Evolutionary conservation across 2,329 filamentous ascomycete species (phyloP).

Genomic region (Talaromyces sp.): DNA sequence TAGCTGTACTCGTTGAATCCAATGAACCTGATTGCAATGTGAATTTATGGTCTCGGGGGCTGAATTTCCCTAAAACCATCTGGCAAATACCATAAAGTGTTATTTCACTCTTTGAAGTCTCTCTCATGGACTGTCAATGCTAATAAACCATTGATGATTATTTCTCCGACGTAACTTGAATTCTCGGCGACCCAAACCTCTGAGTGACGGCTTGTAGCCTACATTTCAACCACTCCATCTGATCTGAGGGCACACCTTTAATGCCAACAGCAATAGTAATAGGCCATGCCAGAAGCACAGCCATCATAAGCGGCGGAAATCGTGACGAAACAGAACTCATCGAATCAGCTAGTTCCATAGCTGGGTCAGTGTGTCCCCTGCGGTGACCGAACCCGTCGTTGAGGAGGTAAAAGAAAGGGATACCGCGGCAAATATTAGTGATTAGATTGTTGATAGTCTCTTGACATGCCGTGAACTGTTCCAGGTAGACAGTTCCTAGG

Average conservation of each 20-base stretch:
- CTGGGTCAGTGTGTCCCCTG: not conserved
- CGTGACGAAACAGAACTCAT: not conserved
- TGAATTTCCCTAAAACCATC: not conserved
- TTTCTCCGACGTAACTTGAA: not conserved
- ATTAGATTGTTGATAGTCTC: not conserved
- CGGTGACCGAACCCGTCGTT: not conserved
- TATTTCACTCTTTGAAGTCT: not conserved
- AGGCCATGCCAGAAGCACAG: conserved; percentile 21
- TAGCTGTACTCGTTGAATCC: not conserved
- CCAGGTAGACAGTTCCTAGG: not conserved
- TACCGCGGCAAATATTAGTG: conserved; percentile 7
- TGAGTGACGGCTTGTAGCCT: not conserved
- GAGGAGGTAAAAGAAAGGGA: conserved; percentile 3
- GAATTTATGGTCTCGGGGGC: not conserved
- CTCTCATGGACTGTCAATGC: not conserved
- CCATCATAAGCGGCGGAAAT: conserved; percentile 8
- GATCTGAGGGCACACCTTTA: not conserved
- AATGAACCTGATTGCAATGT: not conserved
- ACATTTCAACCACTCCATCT: conserved; percentile 18
- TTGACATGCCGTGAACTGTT: not conserved
- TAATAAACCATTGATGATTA: not conserved
- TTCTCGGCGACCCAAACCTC: not conserved
- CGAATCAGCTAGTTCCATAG: not conserved
- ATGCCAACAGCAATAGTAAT: conserved; percentile 18
- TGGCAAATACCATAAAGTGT: not conserved